Base-by-base conservation (phyloP, 768 basidiomycete genomes). In the Strobilomyces echinocephalus region DNA sequence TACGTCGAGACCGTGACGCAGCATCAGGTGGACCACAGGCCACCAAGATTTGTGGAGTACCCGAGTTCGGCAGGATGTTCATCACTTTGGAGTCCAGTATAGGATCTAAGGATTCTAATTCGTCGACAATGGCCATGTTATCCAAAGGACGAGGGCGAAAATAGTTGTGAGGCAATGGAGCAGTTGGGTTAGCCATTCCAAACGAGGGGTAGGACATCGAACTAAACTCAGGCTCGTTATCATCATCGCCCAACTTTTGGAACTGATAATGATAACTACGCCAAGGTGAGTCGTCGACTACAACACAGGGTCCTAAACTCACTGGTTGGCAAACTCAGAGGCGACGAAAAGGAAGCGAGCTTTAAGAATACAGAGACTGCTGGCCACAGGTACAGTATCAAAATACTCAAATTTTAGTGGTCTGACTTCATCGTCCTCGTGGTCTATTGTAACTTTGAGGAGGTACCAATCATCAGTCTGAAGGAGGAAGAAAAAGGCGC, bases 401-500 rank as follows among this genome's bases (percentile, higher is more conserved):
- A 99, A 99, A 77, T 97, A 98, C 75, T 98, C 97, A 81, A 99
- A 95, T 77, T 87, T 95, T 50, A 98, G 63, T 3, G 91, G 73
- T 62, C 77, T 83, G 40, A 98, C 97, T 72, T 97, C 92, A 70
- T 99, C 95, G 52, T 95, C 94, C 68, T 95, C 89, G 61, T 98
- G 94, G 58, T 99, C 95, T 63, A 99, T 97, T 5, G 93, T 98
- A 54, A 98, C 91, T 66, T 99, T 99, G 77, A 87, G 97, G 35
- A 99, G 71, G 66, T 99, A 97, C 0, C 97, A 95, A 57, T 97
- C 94, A 74, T 99, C 97, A 60, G 85, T 93, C 79, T 99, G 97
- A 42, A 98, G 74, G n/a, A 99, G 76, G 78, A 99, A 98, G 79
- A 99, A 99, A 76, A 99, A 99, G 3, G 93, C 94, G n/a, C 97